Conservation (phyloP, 2,329 filamentous ascomycete genomes). For the Fusarium newnesense region DNA sequence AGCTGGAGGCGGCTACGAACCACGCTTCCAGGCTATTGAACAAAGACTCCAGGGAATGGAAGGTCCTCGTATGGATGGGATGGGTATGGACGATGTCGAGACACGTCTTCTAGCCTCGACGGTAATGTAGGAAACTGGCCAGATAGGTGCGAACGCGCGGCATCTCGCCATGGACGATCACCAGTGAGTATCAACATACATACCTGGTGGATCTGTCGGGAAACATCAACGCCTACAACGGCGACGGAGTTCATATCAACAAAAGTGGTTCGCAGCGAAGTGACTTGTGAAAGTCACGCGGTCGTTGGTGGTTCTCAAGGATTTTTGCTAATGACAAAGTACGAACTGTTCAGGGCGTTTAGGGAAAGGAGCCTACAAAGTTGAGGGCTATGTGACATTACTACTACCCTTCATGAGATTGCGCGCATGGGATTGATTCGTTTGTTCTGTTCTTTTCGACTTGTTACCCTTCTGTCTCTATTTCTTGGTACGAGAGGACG, state of each 20-base stretch:
- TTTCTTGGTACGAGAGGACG: slow-evolving; percentile 20
- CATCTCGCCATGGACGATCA: slow-evolving; percentile 1
- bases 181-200: slow-evolving; percentile 8
- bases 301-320: slow-evolving; percentile 35
- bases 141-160: slow-evolving; percentile 24
- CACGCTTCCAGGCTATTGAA: slow-evolving; percentile 58
- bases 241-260: slow-evolving; percentile 10
- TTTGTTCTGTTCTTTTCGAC: slow-evolving; percentile 19
- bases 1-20: slow-evolving; percentile 53
- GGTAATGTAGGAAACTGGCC: slow-evolving; percentile 53
- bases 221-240: slow-evolving; percentile 4
- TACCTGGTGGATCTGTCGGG: neutral
- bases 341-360: slow-evolving; percentile 44
- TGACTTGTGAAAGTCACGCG: slow-evolving; percentile 29
- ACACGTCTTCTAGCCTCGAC: slow-evolving; percentile 55
- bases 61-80: slow-evolving; percentile 54
- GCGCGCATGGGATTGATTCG: slow-evolving; percentile 40
- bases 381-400: slow-evolving; percentile 41
- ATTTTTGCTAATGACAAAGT: slow-evolving; percentile 42
- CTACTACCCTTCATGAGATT: slow-evolving; percentile 41
- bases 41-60: slow-evolving; percentile 56
- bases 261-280: slow-evolving; percentile 28
- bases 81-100: slow-evolving; percentile 59
- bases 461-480: slow-evolving; percentile 30
- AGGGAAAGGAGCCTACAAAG: slow-evolving; percentile 44